A percentile compares a stretch with the other conserved stretches of the same genome.
These are phyloP conservation scores for Trypanosoma cruzi DNA, from an alignment of 208 protist genomes.

Conservation along the genomic window DNA sequence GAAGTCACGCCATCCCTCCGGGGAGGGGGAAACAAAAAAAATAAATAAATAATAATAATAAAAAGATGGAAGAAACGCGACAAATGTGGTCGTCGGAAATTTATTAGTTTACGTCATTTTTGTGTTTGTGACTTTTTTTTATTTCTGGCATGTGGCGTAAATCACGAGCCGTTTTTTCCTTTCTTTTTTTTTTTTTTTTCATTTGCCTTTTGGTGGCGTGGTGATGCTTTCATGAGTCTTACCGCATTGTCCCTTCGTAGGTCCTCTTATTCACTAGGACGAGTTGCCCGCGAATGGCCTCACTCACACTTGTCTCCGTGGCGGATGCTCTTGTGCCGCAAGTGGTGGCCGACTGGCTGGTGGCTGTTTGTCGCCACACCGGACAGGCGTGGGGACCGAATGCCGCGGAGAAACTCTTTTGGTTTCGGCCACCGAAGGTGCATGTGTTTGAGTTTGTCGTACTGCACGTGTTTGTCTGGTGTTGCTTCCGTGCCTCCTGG, in stretches of 20 bases:
- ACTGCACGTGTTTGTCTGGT: constrained; percentile 22
- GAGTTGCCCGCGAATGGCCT: not conserved
- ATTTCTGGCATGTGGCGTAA: not conserved
- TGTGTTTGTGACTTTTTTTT: not conserved
- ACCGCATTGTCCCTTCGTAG: not conserved
- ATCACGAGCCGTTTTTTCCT: not conserved
- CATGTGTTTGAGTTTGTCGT: constrained; percentile 56
- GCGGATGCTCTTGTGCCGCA: constrained; percentile 49
- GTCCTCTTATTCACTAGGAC: not conserved
- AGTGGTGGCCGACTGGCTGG: constrained; percentile 32
- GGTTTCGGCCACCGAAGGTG: constrained; percentile 67
- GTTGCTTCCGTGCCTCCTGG: constrained; percentile 37
- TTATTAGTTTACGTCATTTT: not conserved
- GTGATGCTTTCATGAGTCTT: too few relatives aligned
- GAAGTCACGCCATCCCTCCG: not conserved
- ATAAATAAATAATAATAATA: constrained; percentile 10
- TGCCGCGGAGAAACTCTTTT: constrained; percentile 36
- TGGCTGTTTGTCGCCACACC: constrained; percentile 33
- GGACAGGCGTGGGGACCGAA: constrained; percentile 64
- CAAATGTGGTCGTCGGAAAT: not conserved
- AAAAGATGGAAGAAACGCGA: not conserved
- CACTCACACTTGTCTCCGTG: constrained; percentile 4
- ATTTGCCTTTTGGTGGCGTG: not conserved
- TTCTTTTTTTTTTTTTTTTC: not conserved
- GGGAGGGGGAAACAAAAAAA: constrained; percentile 9